Evolutionary conservation across 202 grass and related monocot genomes (phyloP), one percentile per base, ranked within the genome.

Genomic region (Elaeis oleifera): DNA sequence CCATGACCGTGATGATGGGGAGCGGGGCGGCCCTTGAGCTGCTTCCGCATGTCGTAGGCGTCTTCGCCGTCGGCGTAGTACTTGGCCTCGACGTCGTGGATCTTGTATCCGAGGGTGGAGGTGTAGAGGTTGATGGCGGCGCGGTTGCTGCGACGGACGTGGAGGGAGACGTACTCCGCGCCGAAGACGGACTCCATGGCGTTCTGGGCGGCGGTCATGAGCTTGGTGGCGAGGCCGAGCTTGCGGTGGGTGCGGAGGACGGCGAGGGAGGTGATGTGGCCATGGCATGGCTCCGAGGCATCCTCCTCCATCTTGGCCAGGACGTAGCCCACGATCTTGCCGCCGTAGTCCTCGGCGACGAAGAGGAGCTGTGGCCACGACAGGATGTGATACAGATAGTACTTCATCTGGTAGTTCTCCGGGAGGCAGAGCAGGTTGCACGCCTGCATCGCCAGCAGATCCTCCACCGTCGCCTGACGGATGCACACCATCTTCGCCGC

Each of bases 391-490:
- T 96, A 96, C 54, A 96, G 61, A 76, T 96, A 96, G 81, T 90
- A 96, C 71, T 96, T 96, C 91, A 96, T 96, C 81, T 96, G 91
- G 81, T 96, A 96, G 54, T 90, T 96, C 87, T 96, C 91, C 48
- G 91, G 91, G 48, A 96, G 74, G 91, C 91, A 96, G 73, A 96
- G 88, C 73, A 96, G 87, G 31, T 96, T 96, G 81, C 91, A 96
- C 24, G 87, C 91, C 74, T 96, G 91, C 91, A 96, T 96, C 70
- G 84, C 87, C 32, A 96, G 87, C 64, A 96, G 79, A 65, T 96
- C 91, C 60, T 91, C 87, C 56, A 96, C 79, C 71, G 84, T 84
- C 32, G 91, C 91, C 36, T 44, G 36, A 44, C 36, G 36, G 36
- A 44, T 44, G 36, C 36, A 44, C 8, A 44, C 36, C 36, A 44